Evolutionary conservation across 257 asterid species (phyloP).

Genomic region (Capsicum pubescens): DNA sequence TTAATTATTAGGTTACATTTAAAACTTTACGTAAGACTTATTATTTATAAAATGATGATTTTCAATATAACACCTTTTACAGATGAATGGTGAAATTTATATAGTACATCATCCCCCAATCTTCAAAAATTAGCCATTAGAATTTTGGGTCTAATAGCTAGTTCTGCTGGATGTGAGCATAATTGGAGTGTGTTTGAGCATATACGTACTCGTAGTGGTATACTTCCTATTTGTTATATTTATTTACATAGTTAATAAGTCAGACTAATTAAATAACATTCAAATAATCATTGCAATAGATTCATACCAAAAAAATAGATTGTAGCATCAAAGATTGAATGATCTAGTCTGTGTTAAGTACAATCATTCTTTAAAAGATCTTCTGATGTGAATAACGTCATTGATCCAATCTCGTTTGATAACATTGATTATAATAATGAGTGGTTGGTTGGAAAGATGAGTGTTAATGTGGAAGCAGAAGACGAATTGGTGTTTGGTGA

Average conservation of each 20-base stretch:
- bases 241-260: not conserved
- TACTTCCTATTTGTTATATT: not conserved
- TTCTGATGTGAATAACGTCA: not conserved
- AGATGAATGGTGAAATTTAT: not conserved
- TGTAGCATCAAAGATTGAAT: constrained; percentile 12
- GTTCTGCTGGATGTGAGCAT: too few species aligned
- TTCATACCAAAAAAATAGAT: not conserved
- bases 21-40: not conserved
- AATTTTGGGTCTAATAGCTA: not conserved
- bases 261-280: not conserved
- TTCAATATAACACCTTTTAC: not conserved
- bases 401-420: constrained; percentile 5
- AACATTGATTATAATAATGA: not conserved
- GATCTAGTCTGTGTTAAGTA: constrained; percentile 16
- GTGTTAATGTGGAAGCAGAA: not conserved
- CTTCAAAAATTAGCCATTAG: not conserved
- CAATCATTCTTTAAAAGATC: not conserved
- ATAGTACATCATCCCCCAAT: not conserved
- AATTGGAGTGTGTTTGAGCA: not conserved
- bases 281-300: not conserved
- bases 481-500: not conserved
- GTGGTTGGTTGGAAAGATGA: not conserved
- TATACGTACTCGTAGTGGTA: not conserved
- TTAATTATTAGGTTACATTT: not conserved
- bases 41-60: not conserved